Base-by-base conservation (phyloP, 345 rosid species). In the Pugionium cornutum region DNA sequence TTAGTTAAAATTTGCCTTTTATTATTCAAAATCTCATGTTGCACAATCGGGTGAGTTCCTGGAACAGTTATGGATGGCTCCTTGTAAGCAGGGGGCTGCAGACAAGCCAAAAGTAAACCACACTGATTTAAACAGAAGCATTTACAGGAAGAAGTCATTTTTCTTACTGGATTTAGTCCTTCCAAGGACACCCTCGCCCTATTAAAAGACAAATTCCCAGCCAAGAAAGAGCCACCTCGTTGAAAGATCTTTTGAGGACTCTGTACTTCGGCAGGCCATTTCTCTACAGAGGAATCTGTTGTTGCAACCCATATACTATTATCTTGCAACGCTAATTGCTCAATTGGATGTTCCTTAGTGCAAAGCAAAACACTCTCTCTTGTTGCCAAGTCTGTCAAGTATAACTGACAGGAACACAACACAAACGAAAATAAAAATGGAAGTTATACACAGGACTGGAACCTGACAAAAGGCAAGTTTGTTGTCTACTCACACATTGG, bases 171-270 rank as follows among this genome's bases (percentile, higher is more conserved):
- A 27, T 83, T 84, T 62, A 87, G 82, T 75, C 98, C 99, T 83
- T 95, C 99, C 63, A 95, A 78, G 35, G 99, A 95, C 64, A 87
- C 89, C 77, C 98, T 86, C 58, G 98, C 94, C 82, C 99, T 91
- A 35, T 95, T 82, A 80, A 91, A 95, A 31, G 98, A 91, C 70
- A 91, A 82, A 68, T 91, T 95, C 72, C 99, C 99, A 64, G 98
- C 98, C 79, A 95, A 81, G 76, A 95, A 95, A 37, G 99, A 87
- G 70, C 95, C 95, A 35, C 96, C 97, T 77, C 79, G 86, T 71
- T 87, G 81, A 75, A 95, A 89, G 67, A 83, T 76, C 75, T 84
- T 91, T 63, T 89, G 96, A 70, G 96, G 99, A 76, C 78, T 87
- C 71, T 57, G 82, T 64, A 80, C 98, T 73, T 91, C 98, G 40